A percentile compares a stretch with the other conserved stretches of the same genome.
Evolutionary conservation across 202 grass and related monocot genomes (phyloP).

Genomic region (Carex sylvatica): DNA sequence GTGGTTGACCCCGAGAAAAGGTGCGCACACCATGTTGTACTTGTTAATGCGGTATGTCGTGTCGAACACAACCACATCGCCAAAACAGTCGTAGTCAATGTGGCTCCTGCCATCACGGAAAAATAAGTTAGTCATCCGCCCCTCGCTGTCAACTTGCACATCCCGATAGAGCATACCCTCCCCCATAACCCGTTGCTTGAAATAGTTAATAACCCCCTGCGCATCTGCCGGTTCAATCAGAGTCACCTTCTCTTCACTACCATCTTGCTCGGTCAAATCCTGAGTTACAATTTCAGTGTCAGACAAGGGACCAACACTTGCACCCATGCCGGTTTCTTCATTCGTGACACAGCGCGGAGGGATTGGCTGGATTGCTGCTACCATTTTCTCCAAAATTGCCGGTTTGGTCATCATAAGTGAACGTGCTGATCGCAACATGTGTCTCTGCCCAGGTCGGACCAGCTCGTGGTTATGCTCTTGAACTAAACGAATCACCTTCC

Average conservation of each 20-base stretch:
- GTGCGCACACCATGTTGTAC: slow-evolving; percentile 62
- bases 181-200: slow-evolving; percentile 46
- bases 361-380: slow-evolving; percentile 19
- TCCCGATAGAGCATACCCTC: slow-evolving; percentile 73
- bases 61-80: slow-evolving; percentile 73
- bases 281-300: slow-evolving; percentile 18
- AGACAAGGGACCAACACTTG: slow-evolving; percentile 11
- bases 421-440: slow-evolving; percentile 67
- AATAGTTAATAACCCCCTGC: slow-evolving; percentile 49
- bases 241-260: slow-evolving; percentile 19
- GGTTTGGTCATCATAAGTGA: slow-evolving; percentile 74
- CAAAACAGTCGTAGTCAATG: slow-evolving; percentile 59
- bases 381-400: slow-evolving; percentile 49
- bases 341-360: not conserved
- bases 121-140: slow-evolving; percentile 59
- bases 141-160: slow-evolving; percentile 61
- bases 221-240: slow-evolving; percentile 58
- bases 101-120: slow-evolving; percentile 61
- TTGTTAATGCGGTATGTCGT: slow-evolving; percentile 57
- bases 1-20: slow-evolving; percentile 69
- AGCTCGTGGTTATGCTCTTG: slow-evolving; percentile 71
- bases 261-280: slow-evolving; percentile 4
- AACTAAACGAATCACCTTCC: slow-evolving; percentile 77
- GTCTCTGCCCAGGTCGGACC: slow-evolving; percentile 59
- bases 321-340: slow-evolving; percentile 18